Evolutionary conservation across 2,329 filamentous ascomycete genomes (phyloP).

Genomic region (Aureobasidium lini): DNA sequence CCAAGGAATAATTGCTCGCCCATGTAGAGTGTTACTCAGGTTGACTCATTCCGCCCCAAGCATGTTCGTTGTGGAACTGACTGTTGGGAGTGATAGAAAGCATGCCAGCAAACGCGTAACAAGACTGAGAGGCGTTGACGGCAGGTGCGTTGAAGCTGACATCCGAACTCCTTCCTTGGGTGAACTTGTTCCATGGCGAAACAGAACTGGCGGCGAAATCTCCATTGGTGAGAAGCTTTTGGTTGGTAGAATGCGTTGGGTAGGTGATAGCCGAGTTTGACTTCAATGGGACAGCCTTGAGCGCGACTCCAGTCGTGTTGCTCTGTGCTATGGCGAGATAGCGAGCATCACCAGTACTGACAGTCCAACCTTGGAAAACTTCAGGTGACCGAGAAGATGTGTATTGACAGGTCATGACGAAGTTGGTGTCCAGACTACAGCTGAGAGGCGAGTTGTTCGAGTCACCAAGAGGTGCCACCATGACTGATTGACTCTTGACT

Average conservation of each 20-base stretch:
- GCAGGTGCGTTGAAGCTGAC: neutral
- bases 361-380: neutral
- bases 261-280: conserved; percentile 1
- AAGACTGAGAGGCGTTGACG: neutral
- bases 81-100: neutral
- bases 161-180: conserved; percentile 7
- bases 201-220: neutral
- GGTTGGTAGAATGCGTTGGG: neutral
- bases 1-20: conserved; percentile 1
- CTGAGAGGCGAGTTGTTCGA: neutral
- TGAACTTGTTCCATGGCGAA: neutral
- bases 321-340: conserved; percentile 12
- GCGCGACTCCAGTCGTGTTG: neutral
- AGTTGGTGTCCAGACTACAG: conserved; percentile 3
- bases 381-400: neutral
- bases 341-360: neutral
- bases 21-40: conserved; percentile 5
- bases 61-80: conserved; percentile 11
- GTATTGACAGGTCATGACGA: conserved; percentile 8
- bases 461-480: conserved; percentile 8
- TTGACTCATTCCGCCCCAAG: neutral
- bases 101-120: conserved; percentile 9
- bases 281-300: conserved; percentile 1
- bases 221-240: conserved; percentile 1
- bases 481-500: neutral